Base-by-base conservation (phyloP, 345 rosid genomes). In the Jatropha curcas region DNA sequence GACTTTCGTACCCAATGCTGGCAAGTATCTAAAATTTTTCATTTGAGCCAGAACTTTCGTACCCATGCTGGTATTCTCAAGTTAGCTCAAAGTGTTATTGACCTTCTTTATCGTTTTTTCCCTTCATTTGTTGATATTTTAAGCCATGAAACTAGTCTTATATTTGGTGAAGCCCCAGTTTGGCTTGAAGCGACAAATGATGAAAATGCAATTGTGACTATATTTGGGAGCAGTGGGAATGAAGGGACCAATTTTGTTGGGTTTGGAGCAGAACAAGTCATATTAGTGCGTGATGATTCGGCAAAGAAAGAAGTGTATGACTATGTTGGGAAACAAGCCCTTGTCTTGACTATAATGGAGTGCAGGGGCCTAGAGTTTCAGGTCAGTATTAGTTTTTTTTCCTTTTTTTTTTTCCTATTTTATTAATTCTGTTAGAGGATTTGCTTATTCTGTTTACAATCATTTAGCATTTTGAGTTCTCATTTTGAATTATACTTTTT, bases 331-430 rank as follows among this genome's bases (percentile, higher is more conserved):
- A 84, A 84, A 65, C 84, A 86, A 53, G 89, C 89, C 41, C 87
- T 86, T 69, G 79, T 84, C 30, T 63, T 84, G 71, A 86, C 84
- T 8, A 67, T 82, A 24, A 45, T 84, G 5, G 88, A 86, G 55
- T 76, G 89, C 81, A 86, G 82, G 77, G 89, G 89, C 59, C 68
- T 86, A 28, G 86, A 86, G 74, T 86, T 86, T 78, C 84, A 82
- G 89, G 88, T 84, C 6, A 60, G 67, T 72, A n/a, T 2, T 68
- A n/a, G n/a, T 19, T n/a, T 28, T 22, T 35, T 65, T 4, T 74
- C 39, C 24, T 34, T 5, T 25, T 43, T 4, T 71, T 14, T 34
- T 37, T n/a, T 39, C 22, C 58, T 14, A 20, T 2, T 14, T 7
- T 68, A 19, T 43, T 16, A 17, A 27, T 2, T 41, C 13, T 27